phyloP scores from a whole-genome alignment of 148 eudicot genomes.

The Rhododendron mucronatum region DNA sequence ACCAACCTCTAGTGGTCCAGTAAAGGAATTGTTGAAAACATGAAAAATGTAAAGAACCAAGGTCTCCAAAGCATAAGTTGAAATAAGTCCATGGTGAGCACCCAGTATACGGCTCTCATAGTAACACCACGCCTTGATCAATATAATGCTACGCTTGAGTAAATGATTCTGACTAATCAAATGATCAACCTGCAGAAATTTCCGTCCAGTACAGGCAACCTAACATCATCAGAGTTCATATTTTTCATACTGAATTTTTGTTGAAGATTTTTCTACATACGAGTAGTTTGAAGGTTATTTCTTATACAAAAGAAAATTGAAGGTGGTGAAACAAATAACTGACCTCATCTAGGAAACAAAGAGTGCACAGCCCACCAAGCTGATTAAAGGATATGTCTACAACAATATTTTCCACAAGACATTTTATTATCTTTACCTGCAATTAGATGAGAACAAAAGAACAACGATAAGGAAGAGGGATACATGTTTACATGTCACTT shows the following conservation, averaged over 20 bases:
- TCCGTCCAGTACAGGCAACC: background rate
- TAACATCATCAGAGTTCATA: background rate
- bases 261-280: background rate
- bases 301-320: background rate
- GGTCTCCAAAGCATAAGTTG: conserved; percentile 95
- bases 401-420: conserved; percentile 72
- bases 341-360: conserved; percentile 80
- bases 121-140: conserved; percentile 97
- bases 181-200: conserved; percentile 62
- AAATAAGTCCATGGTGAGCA: conserved; percentile 97
- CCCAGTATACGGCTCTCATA: conserved; percentile 96
- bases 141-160: conserved; percentile 89
- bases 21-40: conserved; percentile 80
- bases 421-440: conserved; percentile 73
- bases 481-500: background rate
- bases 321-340: conserved; percentile 8
- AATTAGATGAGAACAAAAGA: conserved; percentile 14
- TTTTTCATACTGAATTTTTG: background rate
- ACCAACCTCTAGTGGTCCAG: conserved; percentile 90
- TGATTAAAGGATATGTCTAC: conserved; percentile 84
- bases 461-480: background rate
- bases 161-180: conserved; percentile 78
- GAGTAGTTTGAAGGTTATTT: background rate
- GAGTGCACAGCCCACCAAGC: conserved; percentile 79
- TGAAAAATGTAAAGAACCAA: conserved; percentile 95